Conservation (phyloP, 2,329 filamentous ascomycete species). For the Nigrospora sphaerica region DNA sequence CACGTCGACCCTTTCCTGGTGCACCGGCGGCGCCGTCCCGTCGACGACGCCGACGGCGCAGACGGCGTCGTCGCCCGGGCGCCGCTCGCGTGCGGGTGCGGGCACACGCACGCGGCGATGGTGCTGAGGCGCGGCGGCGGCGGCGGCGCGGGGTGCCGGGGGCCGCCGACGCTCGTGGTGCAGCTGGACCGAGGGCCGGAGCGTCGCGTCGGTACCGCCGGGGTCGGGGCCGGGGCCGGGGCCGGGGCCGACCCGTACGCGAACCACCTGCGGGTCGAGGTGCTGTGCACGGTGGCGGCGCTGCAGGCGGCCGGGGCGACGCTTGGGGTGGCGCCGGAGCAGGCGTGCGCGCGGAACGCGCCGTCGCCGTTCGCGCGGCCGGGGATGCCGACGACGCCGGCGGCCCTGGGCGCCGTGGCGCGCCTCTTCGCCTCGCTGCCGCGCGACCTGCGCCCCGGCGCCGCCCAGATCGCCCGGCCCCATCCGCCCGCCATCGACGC, state of each 20-base stretch:
- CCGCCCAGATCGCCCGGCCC: not conserved
- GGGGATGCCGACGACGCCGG: not conserved
- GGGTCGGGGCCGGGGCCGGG: not conserved
- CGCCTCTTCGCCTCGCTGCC: not conserved
- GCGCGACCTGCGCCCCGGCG: not conserved
- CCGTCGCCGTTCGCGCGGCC: not conserved
- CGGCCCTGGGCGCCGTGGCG: not conserved
- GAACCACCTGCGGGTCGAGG: conserved; percentile 1
- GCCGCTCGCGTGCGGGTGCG: not conserved
- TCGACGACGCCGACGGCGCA: too few species aligned
- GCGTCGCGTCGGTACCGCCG: too few species aligned
- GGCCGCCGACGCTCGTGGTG: not conserved
- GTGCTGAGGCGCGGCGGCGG: not conserved
- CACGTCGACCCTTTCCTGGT: not conserved
- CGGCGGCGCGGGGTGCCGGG: not conserved
- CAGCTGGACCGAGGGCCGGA: too few species aligned
- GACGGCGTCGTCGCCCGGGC: too few species aligned
- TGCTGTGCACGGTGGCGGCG: not conserved
- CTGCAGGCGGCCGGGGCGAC: not conserved
- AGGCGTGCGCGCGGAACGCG: not conserved
- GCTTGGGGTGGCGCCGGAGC: not conserved
- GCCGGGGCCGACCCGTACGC: not conserved
- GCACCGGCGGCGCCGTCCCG: not conserved
- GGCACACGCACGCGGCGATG: not conserved
- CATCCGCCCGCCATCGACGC: not conserved